Evolutionary conservation across 192 early-diverging fungal genomes (phyloP).

Genomic region (Spizellomyces sp.): DNA sequence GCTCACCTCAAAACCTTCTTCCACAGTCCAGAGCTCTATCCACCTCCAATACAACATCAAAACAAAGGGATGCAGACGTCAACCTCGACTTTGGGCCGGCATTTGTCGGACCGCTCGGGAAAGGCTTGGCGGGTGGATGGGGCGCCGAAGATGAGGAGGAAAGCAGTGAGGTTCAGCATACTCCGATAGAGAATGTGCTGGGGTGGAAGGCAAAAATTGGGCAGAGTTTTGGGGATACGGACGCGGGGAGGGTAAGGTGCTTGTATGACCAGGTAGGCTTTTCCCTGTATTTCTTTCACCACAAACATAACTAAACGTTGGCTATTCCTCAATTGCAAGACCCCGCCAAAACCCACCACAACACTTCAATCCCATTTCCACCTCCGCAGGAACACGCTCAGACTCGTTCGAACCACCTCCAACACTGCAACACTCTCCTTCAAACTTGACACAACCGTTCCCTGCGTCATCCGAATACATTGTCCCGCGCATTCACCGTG

Average conservation of each 20-base stretch:
- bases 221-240: neutral
- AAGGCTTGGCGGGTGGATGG: neutral
- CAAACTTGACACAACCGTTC: too few relatives aligned
- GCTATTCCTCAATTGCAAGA: neutral
- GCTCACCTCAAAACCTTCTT: too few relatives aligned
- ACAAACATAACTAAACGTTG: neutral
- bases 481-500: neutral
- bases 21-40: too few relatives aligned
- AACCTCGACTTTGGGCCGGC: neutral
- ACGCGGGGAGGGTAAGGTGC: neutral
- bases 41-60: too few relatives aligned
- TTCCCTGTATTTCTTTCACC: neutral
- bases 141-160: neutral
- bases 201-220: neutral
- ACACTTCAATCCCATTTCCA: constrained; percentile 10
- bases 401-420: neutral
- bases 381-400: constrained; percentile 1
- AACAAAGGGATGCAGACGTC: neutral
- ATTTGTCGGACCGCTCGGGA: neutral
- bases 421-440: too few relatives aligned
- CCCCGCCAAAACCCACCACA: constrained; percentile 17
- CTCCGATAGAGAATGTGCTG: neutral
- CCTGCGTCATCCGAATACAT: neutral
- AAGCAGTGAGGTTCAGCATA: neutral
- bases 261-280: constrained; percentile 4